Evolutionary conservation across 2,329 filamentous ascomycete genomes (phyloP), one percentile per base, ranked within the genome.

Genomic region (Neonectria hederae): DNA sequence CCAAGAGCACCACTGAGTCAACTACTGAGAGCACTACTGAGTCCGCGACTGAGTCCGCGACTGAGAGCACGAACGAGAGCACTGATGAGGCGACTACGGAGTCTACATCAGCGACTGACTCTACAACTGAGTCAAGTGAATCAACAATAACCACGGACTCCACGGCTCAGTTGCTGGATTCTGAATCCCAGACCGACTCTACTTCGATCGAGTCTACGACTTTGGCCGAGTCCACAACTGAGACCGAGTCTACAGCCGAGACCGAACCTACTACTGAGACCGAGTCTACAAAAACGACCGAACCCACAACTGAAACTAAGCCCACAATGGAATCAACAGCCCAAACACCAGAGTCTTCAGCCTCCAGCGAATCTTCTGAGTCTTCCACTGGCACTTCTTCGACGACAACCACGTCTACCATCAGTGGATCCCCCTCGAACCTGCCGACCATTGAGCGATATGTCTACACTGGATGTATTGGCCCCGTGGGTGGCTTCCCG

Each of bases 401-500:
- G 17, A 22, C 43, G 4, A 35, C 52, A 17, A 22, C 45, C 21
- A 2, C n/a, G 9, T 19, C 60, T 21, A 38, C 32, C 5, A 32
- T 55, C 2, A 30, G 52, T 14, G 6, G 10, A 13, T n/a, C 17
- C 26, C 8, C 59, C 19, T 46, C 48, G n/a, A 70, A 68, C 17
- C 42, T 62, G 13, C 32, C 62, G 26, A 14, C 9, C 5, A 63
- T 70, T 26, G 59, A 17, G 9, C 30, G 11, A 11, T 69, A 65
- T 22, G 51, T 13, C 24, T 70, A 52, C 43, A 11, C 51, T 22
- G 68, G 68, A 3, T 70, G 66, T 22, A 21, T 69, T 5, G 62
- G 62, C 2, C 67, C 68, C n/a, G 10, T 19, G 11, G 28, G 30
- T 14, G 64, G 68, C 2, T 70, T 67, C 21, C 66, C 68, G 8